Evolutionary conservation across 345 rosid genomes (phyloP).

Genomic region (Physaria fendleri): DNA sequence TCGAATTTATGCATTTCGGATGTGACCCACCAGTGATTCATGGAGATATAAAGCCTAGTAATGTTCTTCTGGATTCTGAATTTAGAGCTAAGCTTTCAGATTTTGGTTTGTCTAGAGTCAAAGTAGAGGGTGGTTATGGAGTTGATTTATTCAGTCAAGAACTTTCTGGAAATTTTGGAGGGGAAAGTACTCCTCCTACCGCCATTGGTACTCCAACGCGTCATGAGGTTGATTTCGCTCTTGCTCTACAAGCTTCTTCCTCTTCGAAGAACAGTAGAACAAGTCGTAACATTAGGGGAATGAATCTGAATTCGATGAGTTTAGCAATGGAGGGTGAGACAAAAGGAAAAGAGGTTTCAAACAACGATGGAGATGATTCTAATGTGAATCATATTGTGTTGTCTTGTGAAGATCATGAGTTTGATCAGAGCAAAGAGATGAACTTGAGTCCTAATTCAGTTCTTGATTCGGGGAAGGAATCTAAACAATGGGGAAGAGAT

Average conservation of each 20-base stretch:
- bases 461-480: constrained; percentile 37
- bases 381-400: background rate
- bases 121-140: constrained; percentile 73
- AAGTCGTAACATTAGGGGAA: constrained; percentile 45
- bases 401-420: constrained; percentile 33
- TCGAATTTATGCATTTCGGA: constrained; percentile 77
- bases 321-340: constrained; percentile 45
- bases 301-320: constrained; percentile 48
- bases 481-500: constrained; percentile 93
- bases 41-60: constrained; percentile 94
- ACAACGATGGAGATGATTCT: constrained; percentile 52
- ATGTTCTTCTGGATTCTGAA: constrained; percentile 82
- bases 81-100: constrained; percentile 82
- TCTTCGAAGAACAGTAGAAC: constrained; percentile 68
- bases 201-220: constrained; percentile 44
- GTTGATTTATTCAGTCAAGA: constrained; percentile 84
- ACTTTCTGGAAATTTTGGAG: constrained; percentile 60
- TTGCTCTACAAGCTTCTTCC: constrained; percentile 91
- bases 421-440: constrained; percentile 59
- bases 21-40: constrained; percentile 97
- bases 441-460: constrained; percentile 35
- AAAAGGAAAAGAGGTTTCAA: constrained; percentile 72
- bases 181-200: constrained; percentile 39
- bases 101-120: constrained; percentile 87
- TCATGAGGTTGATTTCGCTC: constrained; percentile 83